A percentile compares a stretch with the other conserved stretches of the same genome.
Conservation (phyloP, 2,329 filamentous ascomycete genomes). For the Talaromyces sp. region DNA sequence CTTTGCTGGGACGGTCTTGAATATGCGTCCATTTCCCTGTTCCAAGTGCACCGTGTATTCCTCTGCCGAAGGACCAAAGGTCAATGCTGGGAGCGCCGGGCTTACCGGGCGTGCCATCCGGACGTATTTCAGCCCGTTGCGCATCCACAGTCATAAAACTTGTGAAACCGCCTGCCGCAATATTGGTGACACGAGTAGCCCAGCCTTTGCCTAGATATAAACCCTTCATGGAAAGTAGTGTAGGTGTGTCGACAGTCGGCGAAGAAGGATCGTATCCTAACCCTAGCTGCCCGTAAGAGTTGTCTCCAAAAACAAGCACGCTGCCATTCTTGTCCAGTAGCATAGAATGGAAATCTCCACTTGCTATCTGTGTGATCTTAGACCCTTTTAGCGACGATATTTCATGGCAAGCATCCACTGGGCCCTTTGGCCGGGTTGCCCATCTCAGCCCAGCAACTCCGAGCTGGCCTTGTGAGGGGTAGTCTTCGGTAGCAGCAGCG, state of each 20-base stretch:
- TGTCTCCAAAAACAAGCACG: conserved; percentile 86
- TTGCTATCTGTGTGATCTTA: conserved; percentile 68
- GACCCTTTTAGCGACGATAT: conserved; percentile 67
- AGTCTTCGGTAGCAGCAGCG: conserved; percentile 73
- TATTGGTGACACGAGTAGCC: conserved; percentile 63
- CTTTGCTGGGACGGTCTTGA: conserved; percentile 70
- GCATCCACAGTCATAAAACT: conserved; percentile 86
- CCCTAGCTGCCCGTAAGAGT: conserved; percentile 86
- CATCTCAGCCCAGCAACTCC: conserved; percentile 80
- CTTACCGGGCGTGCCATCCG: conserved; percentile 39
- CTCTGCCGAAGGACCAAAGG: conserved; percentile 81
- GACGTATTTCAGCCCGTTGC: conserved; percentile 50
- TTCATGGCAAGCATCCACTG: conserved; percentile 80
- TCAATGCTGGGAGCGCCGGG: conserved; percentile 69
- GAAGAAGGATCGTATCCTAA: conserved; percentile 63
- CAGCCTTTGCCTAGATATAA: conserved; percentile 67
- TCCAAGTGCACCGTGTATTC: conserved; percentile 77
- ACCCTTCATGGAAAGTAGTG: conserved; percentile 63
- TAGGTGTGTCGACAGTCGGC: conserved; percentile 63
- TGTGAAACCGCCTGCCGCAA: conserved; percentile 81
- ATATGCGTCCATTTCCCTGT: conserved; percentile 88
- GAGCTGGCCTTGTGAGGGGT: conserved; percentile 78
- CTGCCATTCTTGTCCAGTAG: conserved; percentile 71
- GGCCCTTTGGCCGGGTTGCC: conserved; percentile 68
- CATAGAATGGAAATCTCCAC: conserved; percentile 83